phyloP scores from a whole-genome alignment of 306 rosid species.

The Castanospermum australe region DNA sequence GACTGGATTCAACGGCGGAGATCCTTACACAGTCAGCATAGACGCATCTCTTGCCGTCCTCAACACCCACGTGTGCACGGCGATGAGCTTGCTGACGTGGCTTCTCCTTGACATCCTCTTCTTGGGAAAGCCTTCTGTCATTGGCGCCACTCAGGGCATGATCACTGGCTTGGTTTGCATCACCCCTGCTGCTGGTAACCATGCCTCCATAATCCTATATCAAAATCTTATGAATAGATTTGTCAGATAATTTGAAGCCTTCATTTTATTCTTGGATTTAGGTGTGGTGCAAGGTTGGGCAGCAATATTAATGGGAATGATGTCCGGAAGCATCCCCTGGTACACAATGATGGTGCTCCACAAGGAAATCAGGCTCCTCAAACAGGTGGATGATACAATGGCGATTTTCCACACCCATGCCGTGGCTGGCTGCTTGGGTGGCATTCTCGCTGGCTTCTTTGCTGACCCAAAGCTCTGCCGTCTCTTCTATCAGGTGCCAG shows the following conservation, averaged over 20 bases:
- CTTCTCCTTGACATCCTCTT: conserved; percentile 40
- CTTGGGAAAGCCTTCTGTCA: conserved; percentile 53
- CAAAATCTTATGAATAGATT: not conserved
- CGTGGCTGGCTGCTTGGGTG: conserved; percentile 54
- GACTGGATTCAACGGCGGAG: conserved; percentile 58
- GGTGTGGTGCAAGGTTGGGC: conserved; percentile 69
- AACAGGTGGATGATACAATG: conserved; percentile 48
- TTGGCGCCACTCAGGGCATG: conserved; percentile 57
- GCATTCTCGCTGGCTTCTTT: conserved; percentile 48
- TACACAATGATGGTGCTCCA: conserved; percentile 64
- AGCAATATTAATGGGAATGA: conserved; percentile 49
- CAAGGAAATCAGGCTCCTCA: conserved; percentile 29
- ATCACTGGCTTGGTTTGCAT: conserved; percentile 55
- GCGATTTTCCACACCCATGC: conserved; percentile 60
- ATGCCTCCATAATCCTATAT: not conserved
- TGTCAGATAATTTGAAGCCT: too few species aligned
- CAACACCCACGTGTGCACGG: conserved; percentile 54
- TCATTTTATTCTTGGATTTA: not conserved
- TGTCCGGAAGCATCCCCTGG: conserved; percentile 60
- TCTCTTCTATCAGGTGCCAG: conserved; percentile 16
- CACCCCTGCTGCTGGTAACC: conserved; percentile 45
- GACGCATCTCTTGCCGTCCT: conserved; percentile 56
- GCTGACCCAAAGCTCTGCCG: conserved; percentile 40
- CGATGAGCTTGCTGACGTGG: conserved; percentile 52
- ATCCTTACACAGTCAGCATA: conserved; percentile 42